Base-by-base conservation (phyloP, 257 asterid genomes). In the Thymus quinquecostatus region DNA sequence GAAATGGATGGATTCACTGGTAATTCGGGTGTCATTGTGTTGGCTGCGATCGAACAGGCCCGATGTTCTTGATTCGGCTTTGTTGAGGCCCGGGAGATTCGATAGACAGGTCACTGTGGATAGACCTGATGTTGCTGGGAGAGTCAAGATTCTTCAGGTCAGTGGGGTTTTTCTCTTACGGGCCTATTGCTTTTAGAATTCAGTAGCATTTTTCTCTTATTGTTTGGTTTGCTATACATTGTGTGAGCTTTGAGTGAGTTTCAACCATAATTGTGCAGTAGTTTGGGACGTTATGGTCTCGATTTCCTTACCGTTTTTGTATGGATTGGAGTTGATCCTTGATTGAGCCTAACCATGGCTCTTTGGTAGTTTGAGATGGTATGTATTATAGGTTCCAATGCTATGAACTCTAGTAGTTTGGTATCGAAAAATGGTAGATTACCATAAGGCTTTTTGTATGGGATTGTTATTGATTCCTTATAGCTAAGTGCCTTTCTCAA, bases 1-100 rank as follows among this genome's bases (percentile, higher is more conserved):
- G 99, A 94, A 64, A 91, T 94, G 99, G 99, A 91, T 83, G 99
- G 99, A 3, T 94, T 94, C 74, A 82, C 97, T 1, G 98, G 98
- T 9, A 91, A 93, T 64, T 87, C 96, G 0, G 97, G 98, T 58
- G 98, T 94, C 53, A 94, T 94, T 10, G 99, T 94, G 45, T 77
- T 94, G 83, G 99, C 96, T 10, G 99, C 99, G 0, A 91, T n/a
- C 99, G 8, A 94, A 94, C 73, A 80, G 99, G 60, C 99, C 99
- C 0, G 99, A 94, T 85, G 96, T 94, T 78, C 98, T 94, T 76
- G 97, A 94, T 84, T 78, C 99, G 3, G 99, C 97, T 1, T 79
- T 94, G 84, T 67, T 91, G 78, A 88, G 99, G 87, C 99, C 97
- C 0, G 98, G 98, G 27, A 91, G 98, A 88, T 94, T 94, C 47